phyloP scores from a whole-genome alignment of 148 eudicot species.

The Persicaria tinctoria region DNA sequence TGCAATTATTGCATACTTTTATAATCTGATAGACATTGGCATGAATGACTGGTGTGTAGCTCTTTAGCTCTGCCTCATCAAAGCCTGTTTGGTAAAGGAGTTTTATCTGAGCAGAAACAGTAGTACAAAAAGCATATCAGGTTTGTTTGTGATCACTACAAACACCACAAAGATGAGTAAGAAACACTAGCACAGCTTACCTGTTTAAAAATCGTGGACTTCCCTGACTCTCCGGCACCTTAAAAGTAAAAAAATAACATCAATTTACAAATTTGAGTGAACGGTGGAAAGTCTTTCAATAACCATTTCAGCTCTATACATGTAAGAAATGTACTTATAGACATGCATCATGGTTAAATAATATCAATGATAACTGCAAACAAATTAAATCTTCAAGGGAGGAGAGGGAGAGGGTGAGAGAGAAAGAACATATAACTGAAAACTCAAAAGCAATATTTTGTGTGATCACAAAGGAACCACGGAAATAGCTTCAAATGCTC shows the following conservation, averaged over 20 bases:
- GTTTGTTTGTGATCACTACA: constrained; percentile 5
- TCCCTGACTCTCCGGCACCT: constrained; percentile 99
- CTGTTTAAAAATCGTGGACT: constrained; percentile 97
- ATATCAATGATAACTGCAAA: background rate
- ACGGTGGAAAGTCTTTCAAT: background rate
- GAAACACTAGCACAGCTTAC: constrained; percentile 24
- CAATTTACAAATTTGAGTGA: background rate
- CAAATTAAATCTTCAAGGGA: background rate
- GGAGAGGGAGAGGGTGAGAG: background rate
- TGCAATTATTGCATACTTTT: constrained; percentile 81
- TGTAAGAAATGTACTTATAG: background rate
- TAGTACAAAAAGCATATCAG: background rate
- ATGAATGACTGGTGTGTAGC: constrained; percentile 75
- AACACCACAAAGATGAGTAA: constrained; percentile 6
- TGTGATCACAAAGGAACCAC: background rate
- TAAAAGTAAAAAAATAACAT: constrained; percentile 14
- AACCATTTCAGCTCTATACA: background rate
- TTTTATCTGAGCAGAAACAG: constrained; percentile 59
- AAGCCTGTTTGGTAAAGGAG: constrained; percentile 88
- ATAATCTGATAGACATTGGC: constrained; percentile 96
- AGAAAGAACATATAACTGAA: background rate
- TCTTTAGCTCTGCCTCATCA: constrained; percentile 74
- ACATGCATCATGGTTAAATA: background rate
- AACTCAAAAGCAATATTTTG: background rate
- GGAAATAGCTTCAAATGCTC: background rate